Evolutionary conservation across 371 early-diverging fungal species (phyloP).

Genomic region (Lichtheimia ramosa): DNA sequence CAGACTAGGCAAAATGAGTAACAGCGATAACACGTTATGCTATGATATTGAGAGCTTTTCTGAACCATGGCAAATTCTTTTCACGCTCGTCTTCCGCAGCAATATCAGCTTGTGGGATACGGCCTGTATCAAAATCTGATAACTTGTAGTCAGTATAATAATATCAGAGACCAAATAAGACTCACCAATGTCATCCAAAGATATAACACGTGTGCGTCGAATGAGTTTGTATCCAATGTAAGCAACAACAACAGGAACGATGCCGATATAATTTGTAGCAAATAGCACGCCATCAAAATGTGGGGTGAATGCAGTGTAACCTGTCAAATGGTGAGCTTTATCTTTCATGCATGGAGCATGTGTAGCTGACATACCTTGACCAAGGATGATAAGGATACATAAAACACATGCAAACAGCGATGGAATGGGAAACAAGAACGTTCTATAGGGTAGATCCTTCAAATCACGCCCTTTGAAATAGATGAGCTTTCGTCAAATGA

Average conservation of each 20-base stretch:
- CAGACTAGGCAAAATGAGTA: not conserved
- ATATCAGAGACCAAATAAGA: not conserved
- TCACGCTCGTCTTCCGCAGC: slow-evolving; percentile 27
- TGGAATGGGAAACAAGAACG: slow-evolving; percentile 69
- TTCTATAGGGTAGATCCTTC: slow-evolving; percentile 68
- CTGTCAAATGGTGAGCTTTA: slow-evolving; percentile 1
- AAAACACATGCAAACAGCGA: slow-evolving; percentile 50
- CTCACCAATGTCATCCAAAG: slow-evolving; percentile 51
- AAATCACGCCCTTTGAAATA: slow-evolving; percentile 32
- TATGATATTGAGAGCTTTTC: slow-evolving; percentile 9
- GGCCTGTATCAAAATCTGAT: slow-evolving; percentile 32
- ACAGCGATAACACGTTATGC: not conserved
- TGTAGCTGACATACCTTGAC: slow-evolving; percentile 41
- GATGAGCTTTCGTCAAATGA: not conserved
- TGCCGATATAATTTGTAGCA: slow-evolving; percentile 38
- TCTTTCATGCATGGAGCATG: too few species aligned
- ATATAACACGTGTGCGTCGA: slow-evolving; percentile 51
- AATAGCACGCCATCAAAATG: slow-evolving; percentile 20
- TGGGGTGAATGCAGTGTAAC: slow-evolving; percentile 22
- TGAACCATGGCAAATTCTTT: slow-evolving; percentile 12
- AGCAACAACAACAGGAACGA: slow-evolving; percentile 38
- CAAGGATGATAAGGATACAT: slow-evolving; percentile 52
- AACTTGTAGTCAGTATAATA: not conserved
- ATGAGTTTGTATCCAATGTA: slow-evolving; percentile 48
- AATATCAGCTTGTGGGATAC: slow-evolving; percentile 36